Evolutionary conservation across 768 basidiomycete species (phyloP), one percentile per base, ranked within the genome.

Genomic region (Collybia mongolica): DNA sequence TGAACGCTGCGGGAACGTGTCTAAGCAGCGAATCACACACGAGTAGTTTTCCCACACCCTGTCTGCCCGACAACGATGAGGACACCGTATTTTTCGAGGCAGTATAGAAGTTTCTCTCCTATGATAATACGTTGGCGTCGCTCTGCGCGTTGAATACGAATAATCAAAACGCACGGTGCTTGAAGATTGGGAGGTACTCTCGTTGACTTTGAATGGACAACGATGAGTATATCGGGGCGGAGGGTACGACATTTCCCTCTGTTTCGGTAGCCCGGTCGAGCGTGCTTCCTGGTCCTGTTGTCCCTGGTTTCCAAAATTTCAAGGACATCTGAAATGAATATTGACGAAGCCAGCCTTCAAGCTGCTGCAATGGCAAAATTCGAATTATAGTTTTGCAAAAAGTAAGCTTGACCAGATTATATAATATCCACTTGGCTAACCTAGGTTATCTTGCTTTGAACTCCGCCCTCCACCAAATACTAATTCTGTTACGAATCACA

Each of bases 31-130:
- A 37, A 51, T 23, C 22, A 76, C 89, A 65, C 56, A 96, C 94
- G 96, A 55, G 96, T 99, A 6, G 94, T 96, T 72, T 99, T 98
- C 40, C 97, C 97, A 51, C 91, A 97, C 2, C 97, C 97, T 0
- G 97, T 98, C 61, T 98, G 90, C 7, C 90, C 96, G 7, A 96
- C 90, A 5, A 98, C 85, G 44, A 98, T 91, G 2, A 86, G 77
- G 7, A 94, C 88, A 3, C 88, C 87, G 62, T 87, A 79, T 46
- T 80, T 84, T 70, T 98, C 96, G 20, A 98, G 69, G 51, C 86
- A 85, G 60, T 91, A 89, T 6, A 98, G 68, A 2, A 98, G 72
- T 53, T 84, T 86, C 39, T 91, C 78, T 45, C 84, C 93, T 95
- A 63, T 17, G 19, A 14, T 19, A 22, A 55, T 51, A 7, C 38